A percentile compares a stretch with the other conserved stretches of the same genome.
These are phyloP conservation scores for Quercus suber DNA, from an alignment of 306 rosid species.

Conservation along the genomic window DNA sequence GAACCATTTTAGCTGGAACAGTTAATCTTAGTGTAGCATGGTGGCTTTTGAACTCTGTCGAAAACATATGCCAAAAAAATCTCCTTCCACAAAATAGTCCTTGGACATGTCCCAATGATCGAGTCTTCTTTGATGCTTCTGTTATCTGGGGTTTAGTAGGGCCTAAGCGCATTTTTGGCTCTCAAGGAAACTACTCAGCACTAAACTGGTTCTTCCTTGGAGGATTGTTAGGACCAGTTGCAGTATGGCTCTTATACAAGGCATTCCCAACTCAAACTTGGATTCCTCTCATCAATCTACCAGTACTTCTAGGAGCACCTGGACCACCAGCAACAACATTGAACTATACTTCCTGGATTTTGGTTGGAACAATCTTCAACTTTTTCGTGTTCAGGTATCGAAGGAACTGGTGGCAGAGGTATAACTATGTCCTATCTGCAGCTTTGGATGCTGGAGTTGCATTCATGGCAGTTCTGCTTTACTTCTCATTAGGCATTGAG, in stretches of 20 bases:
- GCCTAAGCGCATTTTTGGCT: slow-evolving; percentile 63
- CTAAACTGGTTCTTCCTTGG: slow-evolving; percentile 86
- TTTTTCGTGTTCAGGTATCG: slow-evolving; percentile 71
- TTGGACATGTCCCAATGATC: slow-evolving; percentile 74
- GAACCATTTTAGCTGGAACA: slow-evolving; percentile 77
- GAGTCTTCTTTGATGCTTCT: slow-evolving; percentile 81
- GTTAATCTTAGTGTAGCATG: slow-evolving; percentile 71
- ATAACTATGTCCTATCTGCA: slow-evolving; percentile 75
- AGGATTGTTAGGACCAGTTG: slow-evolving; percentile 67
- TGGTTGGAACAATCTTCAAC: slow-evolving; percentile 71
- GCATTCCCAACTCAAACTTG: slow-evolving; percentile 66
- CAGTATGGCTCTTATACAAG: slow-evolving; percentile 64
- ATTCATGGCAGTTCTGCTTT: slow-evolving; percentile 51
- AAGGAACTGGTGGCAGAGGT: slow-evolving; percentile 87
- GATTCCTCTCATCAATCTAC: slow-evolving; percentile 79
- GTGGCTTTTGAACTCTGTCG: slow-evolving; percentile 63
- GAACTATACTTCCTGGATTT: slow-evolving; percentile 76
- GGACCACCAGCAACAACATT: slow-evolving; percentile 76
- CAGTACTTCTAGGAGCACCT: slow-evolving; percentile 77
- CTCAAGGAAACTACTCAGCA: slow-evolving; percentile 53
- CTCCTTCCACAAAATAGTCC: slow-evolving; percentile 56
- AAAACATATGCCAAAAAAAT: slow-evolving; percentile 50
- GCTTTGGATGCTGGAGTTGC: slow-evolving; percentile 83
- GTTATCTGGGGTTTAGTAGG: slow-evolving; percentile 90
- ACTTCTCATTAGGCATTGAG: slow-evolving; percentile 26